phyloP scores from a whole-genome alignment of 257 asterid genomes.

The Scutellaria baicalensis region DNA sequence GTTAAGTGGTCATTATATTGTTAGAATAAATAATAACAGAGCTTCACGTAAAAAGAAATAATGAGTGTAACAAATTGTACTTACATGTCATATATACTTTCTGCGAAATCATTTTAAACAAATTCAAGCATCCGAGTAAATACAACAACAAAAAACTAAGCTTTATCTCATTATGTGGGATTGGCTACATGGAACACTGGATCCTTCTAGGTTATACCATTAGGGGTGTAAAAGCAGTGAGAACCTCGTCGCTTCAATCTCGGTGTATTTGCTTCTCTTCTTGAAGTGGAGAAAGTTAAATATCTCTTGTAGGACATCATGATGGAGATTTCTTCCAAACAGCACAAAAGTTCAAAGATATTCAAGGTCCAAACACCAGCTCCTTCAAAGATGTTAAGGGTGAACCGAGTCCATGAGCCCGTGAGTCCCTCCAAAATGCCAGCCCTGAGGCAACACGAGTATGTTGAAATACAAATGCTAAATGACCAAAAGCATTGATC shows the following conservation, averaged over 20 bases:
- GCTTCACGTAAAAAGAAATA: neutral
- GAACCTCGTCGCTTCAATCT: neutral
- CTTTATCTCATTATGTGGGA: too few relatives aligned
- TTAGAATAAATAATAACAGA: neutral
- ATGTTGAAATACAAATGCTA: neutral
- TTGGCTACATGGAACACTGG: too few relatives aligned
- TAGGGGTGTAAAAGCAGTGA: neutral
- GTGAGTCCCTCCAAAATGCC: constrained; percentile 70
- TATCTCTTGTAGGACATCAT: neutral
- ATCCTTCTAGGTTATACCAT: too few relatives aligned
- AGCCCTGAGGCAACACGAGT: constrained; percentile 36
- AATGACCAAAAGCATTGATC: neutral
- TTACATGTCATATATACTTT: neutral
- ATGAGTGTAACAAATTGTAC: neutral
- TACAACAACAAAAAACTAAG: too few relatives aligned
- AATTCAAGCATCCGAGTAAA: neutral
- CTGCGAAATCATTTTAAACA: neutral
- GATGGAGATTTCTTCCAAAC: neutral
- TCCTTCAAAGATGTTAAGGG: constrained; percentile 67
- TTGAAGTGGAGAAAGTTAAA: neutral
- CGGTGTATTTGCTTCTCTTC: neutral
- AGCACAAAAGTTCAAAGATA: neutral
- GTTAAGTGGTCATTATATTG: neutral
- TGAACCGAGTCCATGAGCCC: constrained; percentile 57
- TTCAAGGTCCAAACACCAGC: constrained; percentile 53